A percentile compares a stretch with the other conserved stretches of the same genome.
Conservation (phyloP, 208 protist species). For the Crithidia thermophila region DNA sequence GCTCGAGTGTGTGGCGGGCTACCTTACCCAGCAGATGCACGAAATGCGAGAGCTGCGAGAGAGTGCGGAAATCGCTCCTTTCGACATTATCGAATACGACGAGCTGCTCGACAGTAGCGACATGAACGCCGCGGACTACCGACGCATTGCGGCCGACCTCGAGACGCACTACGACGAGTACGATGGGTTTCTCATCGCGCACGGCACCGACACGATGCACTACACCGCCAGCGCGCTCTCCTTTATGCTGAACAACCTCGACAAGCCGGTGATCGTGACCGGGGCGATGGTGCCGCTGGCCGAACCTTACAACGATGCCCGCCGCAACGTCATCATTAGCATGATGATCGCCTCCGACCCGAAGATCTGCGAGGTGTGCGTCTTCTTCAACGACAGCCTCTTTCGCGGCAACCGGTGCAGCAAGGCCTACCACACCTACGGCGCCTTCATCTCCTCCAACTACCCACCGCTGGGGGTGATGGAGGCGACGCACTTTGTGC, state of each 20-base stretch:
- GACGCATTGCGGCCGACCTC: conserved; percentile 78
- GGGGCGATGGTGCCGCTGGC: conserved; percentile 94
- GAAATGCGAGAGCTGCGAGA: conserved; percentile 61
- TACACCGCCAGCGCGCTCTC: conserved; percentile 96
- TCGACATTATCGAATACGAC: conserved; percentile 84
- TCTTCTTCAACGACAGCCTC: conserved; percentile 96
- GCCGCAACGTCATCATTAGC: conserved; percentile 79
- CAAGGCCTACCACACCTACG: conserved; percentile 87
- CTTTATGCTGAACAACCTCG: conserved; percentile 97
- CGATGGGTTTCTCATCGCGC: conserved; percentile 97
- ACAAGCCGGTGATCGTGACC: conserved; percentile 97
- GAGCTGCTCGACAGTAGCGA: conserved; percentile 87
- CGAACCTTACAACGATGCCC: conserved; percentile 90
- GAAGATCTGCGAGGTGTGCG: conserved; percentile 92
- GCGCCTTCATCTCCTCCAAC: conserved; percentile 91
- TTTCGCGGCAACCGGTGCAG: conserved; percentile 92
- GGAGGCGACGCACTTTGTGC: conserved; percentile 67
- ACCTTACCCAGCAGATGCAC: conserved; percentile 68
- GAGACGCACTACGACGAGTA: conserved; percentile 86
- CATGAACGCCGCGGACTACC: conserved; percentile 78
- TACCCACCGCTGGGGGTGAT: conserved; percentile 89
- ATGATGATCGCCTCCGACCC: conserved; percentile 87
- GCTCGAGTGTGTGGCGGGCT: conserved; percentile 67
- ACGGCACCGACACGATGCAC: conserved; percentile 98
- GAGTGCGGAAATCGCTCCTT: conserved; percentile 53